Evolutionary conservation across 1,284 basidiomycete genomes (phyloP), one percentile per base, ranked within the genome.

Genomic region (Calocybe gambosa): DNA sequence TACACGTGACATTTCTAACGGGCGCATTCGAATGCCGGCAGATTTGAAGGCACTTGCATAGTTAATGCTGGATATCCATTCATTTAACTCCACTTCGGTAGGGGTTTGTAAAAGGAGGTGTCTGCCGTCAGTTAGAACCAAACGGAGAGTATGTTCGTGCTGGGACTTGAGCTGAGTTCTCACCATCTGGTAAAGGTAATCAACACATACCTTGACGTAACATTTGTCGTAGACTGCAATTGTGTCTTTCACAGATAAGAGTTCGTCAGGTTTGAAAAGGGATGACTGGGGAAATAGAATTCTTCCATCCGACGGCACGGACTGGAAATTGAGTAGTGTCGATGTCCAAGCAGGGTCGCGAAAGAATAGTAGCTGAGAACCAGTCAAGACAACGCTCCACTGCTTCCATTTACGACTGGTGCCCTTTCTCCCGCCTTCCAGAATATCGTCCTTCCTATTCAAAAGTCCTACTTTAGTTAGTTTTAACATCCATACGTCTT

Each of bases 51-150:
- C 77, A 50, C 91, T 88, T 5, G 92, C 93, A 62, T 96, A 98
- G 66, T 99, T 99, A 62, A 99, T 93, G 37, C 81, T 77, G 26
- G 86, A 78, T 54, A 98, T 85, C 95, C 95, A 99, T 53, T 87
- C 80, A 61, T 95, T 89, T 74, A 93, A 79, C 53, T 94, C 89
- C 41, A 70, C 65, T 55, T 88, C 84, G 57, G 80, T 75, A 9
- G 73, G 62, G 3, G 89, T 78, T 60, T 93, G 89, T 36, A 98
- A 71, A 23, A 98, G 78, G 52, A 86, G 82, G 54, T 94, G 89
- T 1, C 88, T 83, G 13, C 86, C 82, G 54, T 86, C 79, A 3
- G 80, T 72, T 61, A 89, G 77, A 34, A 85, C 73, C 53, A 98
- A 77, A 18, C 92, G 83, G 63, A 97, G 85, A 1, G 89, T 84